A percentile compares a stretch with the other conserved stretches of the same genome.
Conservation (phyloP, 2,329 filamentous ascomycete species). For the Fulvia fulva region DNA sequence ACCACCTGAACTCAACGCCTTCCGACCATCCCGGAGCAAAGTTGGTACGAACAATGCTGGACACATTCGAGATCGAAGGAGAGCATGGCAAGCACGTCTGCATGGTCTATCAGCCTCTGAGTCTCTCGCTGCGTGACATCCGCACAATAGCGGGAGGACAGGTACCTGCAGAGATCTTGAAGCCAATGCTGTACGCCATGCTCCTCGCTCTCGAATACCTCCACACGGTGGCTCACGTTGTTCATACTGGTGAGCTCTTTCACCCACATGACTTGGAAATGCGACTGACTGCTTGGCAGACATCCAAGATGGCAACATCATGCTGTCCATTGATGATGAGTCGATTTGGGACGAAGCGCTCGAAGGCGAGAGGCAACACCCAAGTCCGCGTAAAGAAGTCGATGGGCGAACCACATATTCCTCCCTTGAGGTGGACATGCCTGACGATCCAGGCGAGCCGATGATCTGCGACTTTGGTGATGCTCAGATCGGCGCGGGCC, state of each 20-base stretch:
- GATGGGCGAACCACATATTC: not conserved
- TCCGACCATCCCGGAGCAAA: not conserved
- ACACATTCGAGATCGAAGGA: conserved; percentile 14
- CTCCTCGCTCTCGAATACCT: not conserved
- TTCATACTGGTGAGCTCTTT: conserved; percentile 7
- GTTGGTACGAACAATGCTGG: not conserved
- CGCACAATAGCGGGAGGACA: not conserved
- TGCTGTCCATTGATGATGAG: not conserved
- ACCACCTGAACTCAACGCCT: not conserved
- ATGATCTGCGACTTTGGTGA: conserved; percentile 35
- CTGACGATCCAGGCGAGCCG: conserved; percentile 13
- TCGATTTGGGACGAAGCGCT: not conserved
- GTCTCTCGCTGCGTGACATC: conserved; percentile 5
- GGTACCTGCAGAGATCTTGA: conserved; percentile 1
- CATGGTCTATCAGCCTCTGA: conserved; percentile 11
- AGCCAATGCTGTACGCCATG: not conserved
- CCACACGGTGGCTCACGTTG: not conserved
- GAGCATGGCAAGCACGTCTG: conserved; percentile 14
- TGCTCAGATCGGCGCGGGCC: conserved; percentile 30
- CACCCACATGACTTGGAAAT: not conserved
- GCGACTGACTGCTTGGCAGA: not conserved
- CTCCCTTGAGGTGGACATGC: not conserved
- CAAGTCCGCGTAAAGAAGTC: not conserved
- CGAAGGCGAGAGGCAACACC: not conserved
- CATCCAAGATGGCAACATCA: not conserved